phyloP scores from a whole-genome alignment of 306 rosid genomes.

The Castanopsis chinensis region DNA sequence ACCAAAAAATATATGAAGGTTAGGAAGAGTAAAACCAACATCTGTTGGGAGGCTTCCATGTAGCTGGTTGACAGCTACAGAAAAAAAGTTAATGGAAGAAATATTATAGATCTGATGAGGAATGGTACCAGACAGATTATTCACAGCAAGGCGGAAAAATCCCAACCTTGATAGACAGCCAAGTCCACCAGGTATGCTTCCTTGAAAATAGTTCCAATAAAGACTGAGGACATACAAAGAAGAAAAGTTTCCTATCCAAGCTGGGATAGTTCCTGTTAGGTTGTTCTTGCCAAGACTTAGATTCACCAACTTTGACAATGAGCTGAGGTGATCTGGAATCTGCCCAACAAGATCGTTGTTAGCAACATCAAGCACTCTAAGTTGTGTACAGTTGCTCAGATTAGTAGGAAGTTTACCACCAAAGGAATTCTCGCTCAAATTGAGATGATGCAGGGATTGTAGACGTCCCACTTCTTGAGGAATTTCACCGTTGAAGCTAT shows the following conservation, averaged over 20 bases:
- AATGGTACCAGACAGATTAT: too few relatives aligned
- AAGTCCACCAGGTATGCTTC: not conserved
- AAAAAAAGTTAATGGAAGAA: too few relatives aligned
- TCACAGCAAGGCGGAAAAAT: accelerated
- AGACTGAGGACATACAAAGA: too few relatives aligned
- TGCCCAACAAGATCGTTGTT: not conserved
- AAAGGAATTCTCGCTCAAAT: constrained; percentile 16
- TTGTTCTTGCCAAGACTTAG: not conserved
- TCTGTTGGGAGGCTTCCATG: too few relatives aligned
- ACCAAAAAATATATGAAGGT: too few relatives aligned
- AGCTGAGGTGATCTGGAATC: too few relatives aligned
- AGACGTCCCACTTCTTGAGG: constrained; percentile 21
- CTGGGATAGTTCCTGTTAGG: too few relatives aligned
- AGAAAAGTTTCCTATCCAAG: too few relatives aligned
- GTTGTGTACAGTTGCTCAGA: constrained; percentile 26
- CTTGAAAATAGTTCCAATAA: accelerated
- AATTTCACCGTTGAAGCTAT: constrained; percentile 23
- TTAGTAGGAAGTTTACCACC: constrained; percentile 37
- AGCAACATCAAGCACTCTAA: not conserved
- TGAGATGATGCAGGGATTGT: constrained; percentile 19
- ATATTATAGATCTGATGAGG: too few relatives aligned
- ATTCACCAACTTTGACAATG: not conserved
- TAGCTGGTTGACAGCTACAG: accelerated
- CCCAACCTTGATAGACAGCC: not conserved
- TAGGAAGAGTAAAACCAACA: too few relatives aligned